Evolutionary conservation across 1,284 basidiomycete genomes (phyloP).

Genomic region (Papiliotrema nemorosa): DNA sequence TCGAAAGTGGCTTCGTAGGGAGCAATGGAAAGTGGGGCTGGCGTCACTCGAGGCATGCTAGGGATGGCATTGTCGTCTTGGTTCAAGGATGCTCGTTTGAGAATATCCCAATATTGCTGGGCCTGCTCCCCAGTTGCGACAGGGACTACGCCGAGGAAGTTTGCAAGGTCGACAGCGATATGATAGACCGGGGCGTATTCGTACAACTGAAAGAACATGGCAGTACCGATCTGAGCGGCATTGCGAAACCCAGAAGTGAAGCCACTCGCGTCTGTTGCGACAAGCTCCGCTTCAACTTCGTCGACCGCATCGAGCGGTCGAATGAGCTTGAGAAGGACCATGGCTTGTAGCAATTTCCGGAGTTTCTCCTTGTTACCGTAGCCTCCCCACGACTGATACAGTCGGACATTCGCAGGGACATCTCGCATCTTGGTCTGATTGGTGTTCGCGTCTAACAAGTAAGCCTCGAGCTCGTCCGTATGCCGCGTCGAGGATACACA

Average conservation of each 20-base stretch:
- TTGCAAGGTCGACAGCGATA: constrained; percentile 16
- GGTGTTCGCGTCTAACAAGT: constrained; percentile 24
- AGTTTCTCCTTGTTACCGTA: constrained; percentile 20
- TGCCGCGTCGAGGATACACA: constrained; percentile 18
- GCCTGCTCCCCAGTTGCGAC: constrained; percentile 16
- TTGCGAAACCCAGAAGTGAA: constrained; percentile 7
- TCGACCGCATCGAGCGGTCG: constrained; percentile 20
- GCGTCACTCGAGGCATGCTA: no score
- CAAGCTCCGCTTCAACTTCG: constrained; percentile 8
- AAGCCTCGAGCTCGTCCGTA: constrained; percentile 32
- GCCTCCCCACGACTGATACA: constrained; percentile 19
- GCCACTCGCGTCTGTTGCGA: constrained; percentile 4
- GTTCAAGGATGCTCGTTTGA: constrained; percentile 18
- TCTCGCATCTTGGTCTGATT: constrained; percentile 21
- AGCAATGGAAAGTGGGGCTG: no score
- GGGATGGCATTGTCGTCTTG: constrained; percentile 7
- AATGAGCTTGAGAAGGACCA: constrained; percentile 30
- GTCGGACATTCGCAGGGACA: constrained; percentile 15
- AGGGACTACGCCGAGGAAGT: constrained; percentile 28
- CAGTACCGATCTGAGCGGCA: background rate
- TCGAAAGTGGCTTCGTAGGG: no score
- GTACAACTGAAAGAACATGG: constrained; percentile 33
- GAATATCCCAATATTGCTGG: constrained; percentile 20
- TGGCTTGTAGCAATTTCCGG: constrained; percentile 19
- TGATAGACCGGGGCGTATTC: constrained; percentile 40